A percentile compares a stretch with the other conserved stretches of the same genome.
Conservation (phyloP, 345 rosid genomes). For the Eutrema japonicum region DNA sequence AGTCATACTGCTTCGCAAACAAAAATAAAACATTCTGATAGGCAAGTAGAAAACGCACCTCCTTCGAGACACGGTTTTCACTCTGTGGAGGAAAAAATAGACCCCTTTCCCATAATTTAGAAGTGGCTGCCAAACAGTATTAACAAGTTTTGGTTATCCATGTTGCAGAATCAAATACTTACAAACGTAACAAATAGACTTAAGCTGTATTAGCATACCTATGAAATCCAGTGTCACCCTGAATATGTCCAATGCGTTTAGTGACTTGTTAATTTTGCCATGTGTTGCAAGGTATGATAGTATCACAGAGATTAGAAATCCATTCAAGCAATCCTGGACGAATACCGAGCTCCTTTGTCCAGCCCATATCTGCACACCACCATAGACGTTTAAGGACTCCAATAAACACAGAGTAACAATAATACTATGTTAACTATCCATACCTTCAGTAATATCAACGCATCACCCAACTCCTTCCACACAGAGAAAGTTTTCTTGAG, state of each 20-base stretch:
- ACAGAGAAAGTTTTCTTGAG: slow-evolving; percentile 57
- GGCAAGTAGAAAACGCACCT: slow-evolving; percentile 56
- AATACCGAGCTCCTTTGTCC: slow-evolving; percentile 79
- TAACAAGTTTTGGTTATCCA: slow-evolving; percentile 17
- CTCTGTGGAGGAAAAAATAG: slow-evolving; percentile 62
- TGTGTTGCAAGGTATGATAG: slow-evolving; percentile 67
- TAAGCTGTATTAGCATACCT: slow-evolving; percentile 53
- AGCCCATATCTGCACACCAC: slow-evolving; percentile 75
- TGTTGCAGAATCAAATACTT: slow-evolving; percentile 13
- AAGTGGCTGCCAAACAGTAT: slow-evolving; percentile 57
- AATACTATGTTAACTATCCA: slow-evolving; percentile 15
- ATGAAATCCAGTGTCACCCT: slow-evolving; percentile 70
- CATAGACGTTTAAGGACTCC: slow-evolving; percentile 9
- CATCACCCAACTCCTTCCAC: slow-evolving; percentile 74
- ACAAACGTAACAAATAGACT: slow-evolving; percentile 8
- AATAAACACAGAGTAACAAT: slow-evolving; percentile 18
- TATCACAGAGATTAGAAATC: slow-evolving; percentile 71
- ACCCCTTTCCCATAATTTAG: slow-evolving; percentile 77
- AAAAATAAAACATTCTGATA: slow-evolving; percentile 18
- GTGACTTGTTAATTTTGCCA: slow-evolving; percentile 59
- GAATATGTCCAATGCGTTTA: slow-evolving; percentile 78
- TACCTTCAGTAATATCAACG: slow-evolving; percentile 81
- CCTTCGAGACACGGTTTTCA: slow-evolving; percentile 57
- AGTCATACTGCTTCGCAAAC: slow-evolving; percentile 6
- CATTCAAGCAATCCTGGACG: slow-evolving; percentile 81